Conservation (phyloP, 2,329 filamentous ascomycete species). For the Thyridium curvatum region DNA sequence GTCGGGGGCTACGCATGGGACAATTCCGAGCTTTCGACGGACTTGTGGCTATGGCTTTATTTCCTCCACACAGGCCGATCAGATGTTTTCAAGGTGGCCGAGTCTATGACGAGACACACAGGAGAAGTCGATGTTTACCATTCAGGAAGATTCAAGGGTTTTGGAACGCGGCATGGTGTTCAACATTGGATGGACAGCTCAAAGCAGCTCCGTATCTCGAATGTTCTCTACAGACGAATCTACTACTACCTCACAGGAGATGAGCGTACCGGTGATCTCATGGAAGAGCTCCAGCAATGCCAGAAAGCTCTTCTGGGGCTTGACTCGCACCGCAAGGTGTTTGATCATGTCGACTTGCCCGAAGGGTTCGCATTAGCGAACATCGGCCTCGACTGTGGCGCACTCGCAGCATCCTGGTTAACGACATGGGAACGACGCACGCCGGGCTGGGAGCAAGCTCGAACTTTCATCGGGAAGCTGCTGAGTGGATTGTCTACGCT, state of each 20-base stretch:
- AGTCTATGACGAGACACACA: conserved; percentile 51
- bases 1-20: conserved; percentile 62
- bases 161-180: conserved; percentile 57
- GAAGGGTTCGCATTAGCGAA: conserved; percentile 45
- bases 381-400: conserved; percentile 54
- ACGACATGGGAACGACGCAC: conserved; percentile 54
- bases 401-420: conserved; percentile 50
- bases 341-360: no score
- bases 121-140: conserved; percentile 60
- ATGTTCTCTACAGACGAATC: conserved; percentile 48
- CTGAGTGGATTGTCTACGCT: conserved; percentile 45
- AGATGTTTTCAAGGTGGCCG: conserved; percentile 53
- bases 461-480: conserved; percentile 39
- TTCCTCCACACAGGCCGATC: conserved; percentile 53
- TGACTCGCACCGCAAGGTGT: conserved; percentile 53
- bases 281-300: conserved; percentile 42
- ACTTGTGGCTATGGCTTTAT: conserved; percentile 57
- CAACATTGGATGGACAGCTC: conserved; percentile 56
- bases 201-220: conserved; percentile 56
- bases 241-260: conserved; percentile 53
- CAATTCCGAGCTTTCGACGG: conserved; percentile 56
- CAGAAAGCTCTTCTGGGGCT: conserved; percentile 46
- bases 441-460: conserved; percentile 44
- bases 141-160: conserved; percentile 47
- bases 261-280: conserved; percentile 48